Percentiles rank a stretch among this genome's conserved stretches.
Evolutionary conservation across 2,329 filamentous ascomycete genomes (phyloP).

Genomic region (Westerdykella aurantiaca): DNA sequence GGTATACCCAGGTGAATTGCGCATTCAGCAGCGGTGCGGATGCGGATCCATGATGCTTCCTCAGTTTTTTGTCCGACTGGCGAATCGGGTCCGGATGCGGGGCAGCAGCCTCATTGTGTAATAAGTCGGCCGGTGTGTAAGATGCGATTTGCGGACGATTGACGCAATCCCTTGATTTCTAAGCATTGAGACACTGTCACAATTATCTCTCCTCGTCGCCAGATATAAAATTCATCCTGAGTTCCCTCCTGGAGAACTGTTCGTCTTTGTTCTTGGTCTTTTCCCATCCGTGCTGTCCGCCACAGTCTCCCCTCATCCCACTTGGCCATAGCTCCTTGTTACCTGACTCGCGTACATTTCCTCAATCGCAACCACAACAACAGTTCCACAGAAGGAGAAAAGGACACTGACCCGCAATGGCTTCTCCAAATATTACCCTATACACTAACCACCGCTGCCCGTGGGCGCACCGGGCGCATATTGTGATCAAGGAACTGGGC

Average conservation of each 20-base stretch:
- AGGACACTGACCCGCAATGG: background rate
- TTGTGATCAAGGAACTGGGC: conserved; percentile 60
- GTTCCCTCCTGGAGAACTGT: background rate
- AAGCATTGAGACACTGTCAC: background rate
- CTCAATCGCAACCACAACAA: conserved; percentile 3
- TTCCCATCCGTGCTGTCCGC: background rate
- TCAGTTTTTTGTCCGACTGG: no score
- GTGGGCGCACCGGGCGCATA: conserved; percentile 71
- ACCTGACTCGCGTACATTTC: conserved; percentile 1
- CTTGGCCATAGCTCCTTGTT: background rate
- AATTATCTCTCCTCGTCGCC: background rate
- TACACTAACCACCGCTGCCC: conserved; percentile 68
- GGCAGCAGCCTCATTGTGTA: no score
- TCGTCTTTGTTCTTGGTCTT: background rate
- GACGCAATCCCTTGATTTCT: conserved; percentile 8
- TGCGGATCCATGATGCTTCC: no score
- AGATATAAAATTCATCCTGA: background rate
- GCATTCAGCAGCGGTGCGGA: no score
- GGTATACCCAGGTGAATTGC: no score
- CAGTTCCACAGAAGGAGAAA: conserved; percentile 12
- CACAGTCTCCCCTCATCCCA: background rate
- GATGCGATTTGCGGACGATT: background rate
- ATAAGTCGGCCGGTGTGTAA: no score
- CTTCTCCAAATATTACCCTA: conserved; percentile 52
- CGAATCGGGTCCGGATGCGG: no score